Percentiles rank a stretch among this genome's conserved stretches.
phyloP scores from a whole-genome alignment of 116 monocot genomes.

The Papilionanthe hybrid region DNA sequence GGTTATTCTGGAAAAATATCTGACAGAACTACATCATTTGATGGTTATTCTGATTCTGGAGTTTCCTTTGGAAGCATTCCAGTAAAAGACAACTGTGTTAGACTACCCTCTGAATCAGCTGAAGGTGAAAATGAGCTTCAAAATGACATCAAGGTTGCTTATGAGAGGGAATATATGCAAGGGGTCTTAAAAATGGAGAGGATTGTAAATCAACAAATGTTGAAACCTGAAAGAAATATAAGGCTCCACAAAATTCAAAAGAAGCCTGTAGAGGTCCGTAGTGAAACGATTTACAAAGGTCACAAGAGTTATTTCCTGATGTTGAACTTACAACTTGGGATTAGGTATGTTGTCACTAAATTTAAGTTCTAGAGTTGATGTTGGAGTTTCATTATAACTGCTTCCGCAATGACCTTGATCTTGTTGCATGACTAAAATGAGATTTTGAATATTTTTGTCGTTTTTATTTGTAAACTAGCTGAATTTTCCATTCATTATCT shows the following conservation, averaged over 20 bases:
- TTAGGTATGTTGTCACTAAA: conserved; percentile 46
- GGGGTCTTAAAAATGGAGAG: conserved; percentile 73
- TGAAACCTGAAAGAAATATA: conserved; percentile 20
- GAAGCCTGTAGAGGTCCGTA: conserved; percentile 38
- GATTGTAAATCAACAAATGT: conserved; percentile 16
- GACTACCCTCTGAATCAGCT: conserved; percentile 25
- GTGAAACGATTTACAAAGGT: conserved; percentile 73
- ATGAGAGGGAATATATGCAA: conserved; percentile 85
- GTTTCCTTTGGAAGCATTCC: conserved; percentile 29
- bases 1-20: conserved; percentile 49
- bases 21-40: conserved; percentile 38
- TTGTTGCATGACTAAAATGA: background rate
- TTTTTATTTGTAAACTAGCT: background rate
- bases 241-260: conserved; percentile 16
- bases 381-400: background rate
- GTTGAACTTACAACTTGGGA: conserved; percentile 92
- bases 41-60: conserved; percentile 32
- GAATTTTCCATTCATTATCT: background rate
- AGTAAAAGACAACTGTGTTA: conserved; percentile 20
- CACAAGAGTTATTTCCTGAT: conserved; percentile 86
- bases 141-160: conserved; percentile 28
- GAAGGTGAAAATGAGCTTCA: conserved; percentile 14
- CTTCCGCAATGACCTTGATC: background rate
- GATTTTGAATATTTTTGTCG: background rate
- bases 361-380: too few species aligned